Evolutionary conservation across 768 basidiomycete species (phyloP).

Genomic region (Mycena rebaudengoi): DNA sequence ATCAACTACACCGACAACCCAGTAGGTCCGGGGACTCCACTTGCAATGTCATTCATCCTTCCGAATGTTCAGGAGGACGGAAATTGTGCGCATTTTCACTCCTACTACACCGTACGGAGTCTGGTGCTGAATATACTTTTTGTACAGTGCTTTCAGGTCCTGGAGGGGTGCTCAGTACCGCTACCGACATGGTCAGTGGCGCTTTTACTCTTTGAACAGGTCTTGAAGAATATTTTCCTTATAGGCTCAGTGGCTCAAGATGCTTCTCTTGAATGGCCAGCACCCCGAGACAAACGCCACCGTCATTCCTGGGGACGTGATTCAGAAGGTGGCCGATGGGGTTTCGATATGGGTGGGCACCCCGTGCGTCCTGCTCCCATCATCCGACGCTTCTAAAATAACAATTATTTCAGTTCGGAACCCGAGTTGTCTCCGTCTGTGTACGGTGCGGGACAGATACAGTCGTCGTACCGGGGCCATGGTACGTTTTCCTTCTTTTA

Average conservation of each 20-base stretch:
- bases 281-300: background rate
- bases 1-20: background rate
- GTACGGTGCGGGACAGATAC: background rate
- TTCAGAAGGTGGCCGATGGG: background rate
- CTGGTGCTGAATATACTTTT: background rate
- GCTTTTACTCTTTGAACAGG: background rate
- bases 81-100: background rate
- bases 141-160: background rate
- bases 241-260: constrained; percentile 12
- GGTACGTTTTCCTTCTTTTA: background rate
- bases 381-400: too few relatives aligned
- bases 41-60: background rate
- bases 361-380: background rate
- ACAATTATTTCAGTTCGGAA: background rate
- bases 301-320: background rate
- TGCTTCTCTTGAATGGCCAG: constrained; percentile 4
- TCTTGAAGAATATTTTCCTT: background rate
- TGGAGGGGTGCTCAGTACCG: constrained; percentile 3
- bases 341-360: background rate
- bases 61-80: background rate
- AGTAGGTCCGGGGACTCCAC: background rate
- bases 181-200: background rate
- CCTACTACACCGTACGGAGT: too few relatives aligned
- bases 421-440: background rate
- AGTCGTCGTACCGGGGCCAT: background rate